These are phyloP conservation scores for Chlorella sp. DNA, from an alignment of 139 green algal genomes.

Conservation along the genomic window DNA sequence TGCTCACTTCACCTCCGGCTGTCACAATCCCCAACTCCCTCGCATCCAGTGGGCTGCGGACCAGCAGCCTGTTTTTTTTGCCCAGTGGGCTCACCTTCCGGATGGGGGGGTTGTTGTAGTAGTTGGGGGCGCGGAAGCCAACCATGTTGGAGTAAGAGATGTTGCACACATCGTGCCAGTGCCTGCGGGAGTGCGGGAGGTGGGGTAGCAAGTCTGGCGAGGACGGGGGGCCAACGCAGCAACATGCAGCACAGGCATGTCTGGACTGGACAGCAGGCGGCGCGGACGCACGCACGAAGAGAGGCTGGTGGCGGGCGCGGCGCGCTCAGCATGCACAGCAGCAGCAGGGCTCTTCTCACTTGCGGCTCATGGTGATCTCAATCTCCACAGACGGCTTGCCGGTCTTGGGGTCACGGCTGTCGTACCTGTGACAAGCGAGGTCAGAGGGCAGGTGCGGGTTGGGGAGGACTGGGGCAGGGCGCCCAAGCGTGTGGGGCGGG, in stretches of 20 bases:
- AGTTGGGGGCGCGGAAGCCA: constrained; percentile 19
- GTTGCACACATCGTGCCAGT: constrained; percentile 28
- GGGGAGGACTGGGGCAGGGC: too few relatives aligned
- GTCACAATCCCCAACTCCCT: too few relatives aligned
- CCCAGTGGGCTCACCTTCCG: constrained; percentile 18
- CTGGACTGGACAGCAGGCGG: too few relatives aligned
- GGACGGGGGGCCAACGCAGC: not conserved
- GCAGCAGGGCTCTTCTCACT: not conserved
- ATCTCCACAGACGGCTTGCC: constrained; percentile 4
- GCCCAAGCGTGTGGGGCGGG: too few relatives aligned
- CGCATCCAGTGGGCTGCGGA: too few relatives aligned
- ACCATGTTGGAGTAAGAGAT: not conserved
- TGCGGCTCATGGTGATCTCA: constrained; percentile 27
- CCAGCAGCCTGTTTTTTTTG: too few relatives aligned
- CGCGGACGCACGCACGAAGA: too few relatives aligned
- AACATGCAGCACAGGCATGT: too few relatives aligned
- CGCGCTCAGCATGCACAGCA: not conserved
- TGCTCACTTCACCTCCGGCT: too few relatives aligned
- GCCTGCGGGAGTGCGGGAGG: not conserved
- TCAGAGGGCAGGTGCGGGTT: too few relatives aligned
- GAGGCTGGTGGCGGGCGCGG: not conserved
- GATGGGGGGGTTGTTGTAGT: constrained; percentile 31
- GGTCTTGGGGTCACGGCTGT: constrained; percentile 19
- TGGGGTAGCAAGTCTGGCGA: too few relatives aligned
- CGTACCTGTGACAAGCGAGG: too few relatives aligned